Evolutionary conservation across 192 early-diverging fungal species (phyloP).

Genomic region (Backusella morwellensis): DNA sequence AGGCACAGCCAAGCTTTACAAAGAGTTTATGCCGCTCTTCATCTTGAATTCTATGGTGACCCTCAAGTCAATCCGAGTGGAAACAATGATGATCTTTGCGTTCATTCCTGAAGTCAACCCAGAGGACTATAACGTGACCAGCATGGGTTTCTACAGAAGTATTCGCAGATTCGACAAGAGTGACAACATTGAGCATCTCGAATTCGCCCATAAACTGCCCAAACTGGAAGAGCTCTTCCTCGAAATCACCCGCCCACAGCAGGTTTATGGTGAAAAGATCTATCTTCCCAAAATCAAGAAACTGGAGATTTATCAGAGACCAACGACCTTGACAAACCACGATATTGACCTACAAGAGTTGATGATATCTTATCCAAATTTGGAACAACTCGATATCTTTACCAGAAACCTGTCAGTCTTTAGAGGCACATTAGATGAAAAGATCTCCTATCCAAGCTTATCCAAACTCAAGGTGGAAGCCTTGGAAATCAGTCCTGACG

Average conservation of each 20-base stretch:
- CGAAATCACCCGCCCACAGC: neutral
- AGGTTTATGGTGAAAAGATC: neutral
- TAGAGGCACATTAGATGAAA: neutral
- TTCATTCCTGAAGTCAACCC: neutral
- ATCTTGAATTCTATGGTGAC: neutral
- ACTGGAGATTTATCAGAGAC: neutral
- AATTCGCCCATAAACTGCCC: neutral
- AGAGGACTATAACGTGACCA: neutral
- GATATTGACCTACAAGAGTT: neutral
- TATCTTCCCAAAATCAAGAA: neutral
- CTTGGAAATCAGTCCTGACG: neutral
- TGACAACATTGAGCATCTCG: neutral
- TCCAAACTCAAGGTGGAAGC: neutral
- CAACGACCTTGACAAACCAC: neutral
- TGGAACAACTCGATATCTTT: neutral
- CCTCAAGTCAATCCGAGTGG: neutral
- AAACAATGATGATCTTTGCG: neutral
- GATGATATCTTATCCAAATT: neutral
- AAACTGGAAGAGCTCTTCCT: neutral
- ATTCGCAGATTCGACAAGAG: neutral
- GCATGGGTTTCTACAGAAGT: neutral
- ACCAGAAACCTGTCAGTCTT: neutral
- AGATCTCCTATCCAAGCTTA: neutral
- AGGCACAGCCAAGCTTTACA: neutral
- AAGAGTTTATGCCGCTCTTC: neutral